Base-by-base conservation (phyloP, 1,284 basidiomycete genomes). In the Leccinum fallax region DNA sequence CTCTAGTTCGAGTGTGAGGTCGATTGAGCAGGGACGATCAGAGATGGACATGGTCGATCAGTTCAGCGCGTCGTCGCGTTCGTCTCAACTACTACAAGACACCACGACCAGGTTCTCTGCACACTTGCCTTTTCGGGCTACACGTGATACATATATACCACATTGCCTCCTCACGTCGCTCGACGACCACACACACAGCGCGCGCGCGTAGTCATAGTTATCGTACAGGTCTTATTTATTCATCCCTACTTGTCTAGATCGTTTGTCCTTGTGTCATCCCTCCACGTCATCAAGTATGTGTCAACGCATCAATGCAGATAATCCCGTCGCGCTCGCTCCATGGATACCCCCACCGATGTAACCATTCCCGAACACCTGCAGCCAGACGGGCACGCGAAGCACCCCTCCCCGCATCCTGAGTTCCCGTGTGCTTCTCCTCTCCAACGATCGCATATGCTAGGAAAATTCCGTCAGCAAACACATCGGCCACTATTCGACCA, bases 381-480 rank as follows among this genome's bases (percentile, higher is more conserved):
- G 89, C 92, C 11, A 98, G 82, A 11, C 95, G 88, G 16, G 86
- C 83, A 63, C 93, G 89, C 34, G 92, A 92, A 2, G 93, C 86
- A 40, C 95, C 93, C 55, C 94, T 85, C 13, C 82, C 84, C 15
- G 85, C 79, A 71, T 95, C 93, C 71, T 95, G 93, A 32, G 87
- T 91, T 2, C 93, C 95, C 1, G 93, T 95, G 74, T 98, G 97
- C 76, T 95, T 96, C 75, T 96, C 95, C 76, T 97, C 94, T 10
- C 97, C 97, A 4, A 98, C 93, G 36, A 98, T 85, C 26, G 95
- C 78, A 74, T 92, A 99, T 19, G 85, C 96, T 93, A 65, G 28
- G n/a, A 1, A 53, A 67, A 46, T 10, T 38, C 40, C 16, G 66
- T 67, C 61, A 71, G 59, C 21, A 62, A 62, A 59, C 48, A 16